These are phyloP conservation scores for Eutrema heterophyllum DNA, from an alignment of 345 rosid genomes.

Conservation along the genomic window DNA sequence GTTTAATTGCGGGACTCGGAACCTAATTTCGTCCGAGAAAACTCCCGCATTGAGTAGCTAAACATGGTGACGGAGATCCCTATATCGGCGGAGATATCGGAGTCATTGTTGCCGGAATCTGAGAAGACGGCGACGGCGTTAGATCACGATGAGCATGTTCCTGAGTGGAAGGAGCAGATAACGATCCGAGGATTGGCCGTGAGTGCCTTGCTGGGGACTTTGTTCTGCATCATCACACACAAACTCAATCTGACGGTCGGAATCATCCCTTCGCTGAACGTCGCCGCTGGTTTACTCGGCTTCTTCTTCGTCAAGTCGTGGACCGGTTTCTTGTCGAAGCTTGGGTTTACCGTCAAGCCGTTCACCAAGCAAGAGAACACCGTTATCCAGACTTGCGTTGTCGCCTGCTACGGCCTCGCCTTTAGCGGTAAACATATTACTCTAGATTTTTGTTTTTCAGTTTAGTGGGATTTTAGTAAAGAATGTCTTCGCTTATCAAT, in stretches of 20 bases:
- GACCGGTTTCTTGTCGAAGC: conserved; percentile 59
- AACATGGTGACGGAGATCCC: conserved; percentile 58
- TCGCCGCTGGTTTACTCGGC: conserved; percentile 89
- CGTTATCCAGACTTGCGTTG: conserved; percentile 94
- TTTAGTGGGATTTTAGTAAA: background rate
- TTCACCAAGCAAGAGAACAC: conserved; percentile 93
- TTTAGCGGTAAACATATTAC: conserved; percentile 47
- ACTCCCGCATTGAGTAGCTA: background rate
- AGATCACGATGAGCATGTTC: conserved; percentile 39
- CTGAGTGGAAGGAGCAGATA: conserved; percentile 94
- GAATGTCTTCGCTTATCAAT: background rate
- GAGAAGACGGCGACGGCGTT: conserved; percentile 12
- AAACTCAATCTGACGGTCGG: conserved; percentile 90
- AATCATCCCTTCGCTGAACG: conserved; percentile 81
- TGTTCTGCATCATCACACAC: conserved; percentile 89
- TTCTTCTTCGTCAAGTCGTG: conserved; percentile 92
- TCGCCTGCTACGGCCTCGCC: conserved; percentile 92
- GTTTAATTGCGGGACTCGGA: background rate
- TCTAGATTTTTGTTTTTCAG: background rate
- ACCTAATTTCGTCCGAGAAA: background rate
- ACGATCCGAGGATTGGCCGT: conserved; percentile 67
- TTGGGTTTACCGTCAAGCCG: conserved; percentile 58
- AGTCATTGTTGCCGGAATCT: conserved; percentile 40
- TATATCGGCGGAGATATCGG: conserved; percentile 42
- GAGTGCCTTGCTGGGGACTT: conserved; percentile 63